Percentiles rank a stretch among this genome's conserved stretches.
phyloP scores from a whole-genome alignment of 2,329 filamentous ascomycete genomes.

The Claviceps sp. region DNA sequence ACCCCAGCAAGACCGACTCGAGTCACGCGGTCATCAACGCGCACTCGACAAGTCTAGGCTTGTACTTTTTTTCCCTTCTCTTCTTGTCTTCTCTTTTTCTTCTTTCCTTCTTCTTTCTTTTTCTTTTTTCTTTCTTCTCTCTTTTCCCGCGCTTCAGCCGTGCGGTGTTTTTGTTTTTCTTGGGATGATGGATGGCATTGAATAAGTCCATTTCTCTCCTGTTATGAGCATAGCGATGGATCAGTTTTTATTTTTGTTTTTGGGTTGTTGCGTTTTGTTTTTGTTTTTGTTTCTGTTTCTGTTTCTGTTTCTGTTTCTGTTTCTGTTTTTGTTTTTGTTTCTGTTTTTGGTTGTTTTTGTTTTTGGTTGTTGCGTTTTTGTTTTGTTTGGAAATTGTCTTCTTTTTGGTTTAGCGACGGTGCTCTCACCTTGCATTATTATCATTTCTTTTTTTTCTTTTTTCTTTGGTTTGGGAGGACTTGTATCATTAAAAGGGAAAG shows the following conservation, averaged over 20 bases:
- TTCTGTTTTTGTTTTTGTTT: neutral
- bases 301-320: too few relatives aligned
- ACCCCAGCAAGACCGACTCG: constrained; percentile 21
- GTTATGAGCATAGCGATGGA: neutral
- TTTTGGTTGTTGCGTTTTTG: too few relatives aligned
- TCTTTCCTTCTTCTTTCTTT: neutral
- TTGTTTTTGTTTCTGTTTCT: neutral
- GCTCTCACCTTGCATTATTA: neutral
- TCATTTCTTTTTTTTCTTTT: neutral
- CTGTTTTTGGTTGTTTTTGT: neutral
- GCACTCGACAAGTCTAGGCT: constrained; percentile 3
- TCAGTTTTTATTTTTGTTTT: neutral
- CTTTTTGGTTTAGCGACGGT: neutral
- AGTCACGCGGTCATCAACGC: constrained; percentile 16
- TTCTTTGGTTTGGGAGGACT: neutral
- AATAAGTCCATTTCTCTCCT: neutral
- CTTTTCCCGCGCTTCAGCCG: neutral
- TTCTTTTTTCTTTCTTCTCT: neutral
- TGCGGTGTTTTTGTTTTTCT: neutral
- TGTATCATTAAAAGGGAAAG: neutral
- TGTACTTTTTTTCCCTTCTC: neutral
- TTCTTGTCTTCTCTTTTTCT: neutral
- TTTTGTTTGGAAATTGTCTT: neutral
- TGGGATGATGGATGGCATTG: neutral
- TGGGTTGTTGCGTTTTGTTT: neutral